Evolutionary conservation across 805 yeast species (phyloP), one percentile per base, ranked within the genome.

Genomic region (Myxozyma lipomycoides): DNA sequence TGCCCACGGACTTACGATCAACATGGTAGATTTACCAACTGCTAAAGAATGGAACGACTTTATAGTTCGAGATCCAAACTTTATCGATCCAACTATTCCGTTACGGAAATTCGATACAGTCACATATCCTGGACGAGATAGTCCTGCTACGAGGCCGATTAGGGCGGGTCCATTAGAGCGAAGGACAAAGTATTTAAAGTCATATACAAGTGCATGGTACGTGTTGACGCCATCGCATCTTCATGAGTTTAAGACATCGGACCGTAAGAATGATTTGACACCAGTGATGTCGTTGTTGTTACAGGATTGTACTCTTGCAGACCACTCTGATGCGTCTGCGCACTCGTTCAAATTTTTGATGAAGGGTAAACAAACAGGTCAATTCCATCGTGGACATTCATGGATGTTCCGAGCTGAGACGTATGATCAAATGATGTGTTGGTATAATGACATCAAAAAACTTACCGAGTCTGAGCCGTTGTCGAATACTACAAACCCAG

Each of bases 401-500:
- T 88, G 93, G 87, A 93, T 90, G n/a, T 90, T 91, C 72, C 77
- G 95, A 58, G 83, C 95, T n/a, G 93, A 86, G 62, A 78, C 84
- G 43, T 85, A 84, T 61, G 84, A 82, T 38, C 68, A 77, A 28
- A 86, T 89, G 91, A 79, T 83, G 66, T 76, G 74, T 36, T 91
- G 98, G 98, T 86, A 78, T 67, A 78, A 78, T 58, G 95, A 86
- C 63, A 74, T 91, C 59, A 81, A 82, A 64, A 34, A 48, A 32
- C 40, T 54, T 25, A 47, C 56, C 2, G 52, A 51, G n/a, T 37
- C 44, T n/a, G 43, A 10, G 17, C 26, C 32, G 43, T 17, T 6
- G 26, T 35, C 32, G 32, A 9, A 7, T 7, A 12, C 32, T 7
- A 9, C 32, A 28, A 7, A 28, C 12, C 32, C 40, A 40, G 43